Percentiles rank a stretch among this genome's conserved stretches.
Conservation (phyloP, 2,329 filamentous ascomycete species). For the Scolecobasidium constrictum region DNA sequence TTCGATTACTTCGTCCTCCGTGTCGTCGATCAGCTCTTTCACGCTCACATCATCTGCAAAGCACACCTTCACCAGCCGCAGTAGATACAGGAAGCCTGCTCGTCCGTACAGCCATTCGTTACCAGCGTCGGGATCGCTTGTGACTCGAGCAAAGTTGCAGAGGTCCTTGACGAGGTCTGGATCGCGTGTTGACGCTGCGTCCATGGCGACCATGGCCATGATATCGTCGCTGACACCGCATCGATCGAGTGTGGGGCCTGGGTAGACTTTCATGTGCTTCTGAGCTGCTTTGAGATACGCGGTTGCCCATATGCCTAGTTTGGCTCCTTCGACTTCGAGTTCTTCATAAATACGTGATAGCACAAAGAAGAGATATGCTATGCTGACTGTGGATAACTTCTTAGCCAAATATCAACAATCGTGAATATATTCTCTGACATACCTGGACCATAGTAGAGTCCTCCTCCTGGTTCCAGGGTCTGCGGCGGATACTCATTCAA, state of each 20-base stretch:
- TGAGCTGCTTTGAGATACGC: slow-evolving; percentile 40
- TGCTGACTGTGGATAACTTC: slow-evolving; percentile 10
- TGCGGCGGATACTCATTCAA: slow-evolving; percentile 37
- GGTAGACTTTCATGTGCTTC: slow-evolving; percentile 37
- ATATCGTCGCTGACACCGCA: slow-evolving; percentile 42
- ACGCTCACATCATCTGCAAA: slow-evolving; percentile 40
- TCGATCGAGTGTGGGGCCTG: slow-evolving; percentile 32
- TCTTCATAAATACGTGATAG: slow-evolving; percentile 39
- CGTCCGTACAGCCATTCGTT: slow-evolving; percentile 59
- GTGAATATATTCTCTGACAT: slow-evolving; percentile 14
- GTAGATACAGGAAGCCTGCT: slow-evolving; percentile 56
- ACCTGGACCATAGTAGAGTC: slow-evolving; percentile 39
- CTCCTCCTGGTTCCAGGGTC: slow-evolving; percentile 33
- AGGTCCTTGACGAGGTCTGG: slow-evolving; percentile 37
- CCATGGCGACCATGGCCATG: slow-evolving; percentile 37
- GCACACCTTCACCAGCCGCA: slow-evolving; percentile 50
- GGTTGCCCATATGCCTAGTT: slow-evolving; percentile 37
- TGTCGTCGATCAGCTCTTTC: slow-evolving; percentile 40
- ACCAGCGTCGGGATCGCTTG: slow-evolving; percentile 33
- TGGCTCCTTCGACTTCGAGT: slow-evolving; percentile 32
- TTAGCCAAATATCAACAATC: background rate
- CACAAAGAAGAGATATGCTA: slow-evolving; percentile 39
- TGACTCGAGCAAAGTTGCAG: slow-evolving; percentile 39
- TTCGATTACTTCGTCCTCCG: slow-evolving; percentile 46
- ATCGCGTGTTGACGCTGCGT: slow-evolving; percentile 39